These are phyloP conservation scores for Mycena rosella DNA, from an alignment of 768 basidiomycete genomes.

Conservation along the genomic window DNA sequence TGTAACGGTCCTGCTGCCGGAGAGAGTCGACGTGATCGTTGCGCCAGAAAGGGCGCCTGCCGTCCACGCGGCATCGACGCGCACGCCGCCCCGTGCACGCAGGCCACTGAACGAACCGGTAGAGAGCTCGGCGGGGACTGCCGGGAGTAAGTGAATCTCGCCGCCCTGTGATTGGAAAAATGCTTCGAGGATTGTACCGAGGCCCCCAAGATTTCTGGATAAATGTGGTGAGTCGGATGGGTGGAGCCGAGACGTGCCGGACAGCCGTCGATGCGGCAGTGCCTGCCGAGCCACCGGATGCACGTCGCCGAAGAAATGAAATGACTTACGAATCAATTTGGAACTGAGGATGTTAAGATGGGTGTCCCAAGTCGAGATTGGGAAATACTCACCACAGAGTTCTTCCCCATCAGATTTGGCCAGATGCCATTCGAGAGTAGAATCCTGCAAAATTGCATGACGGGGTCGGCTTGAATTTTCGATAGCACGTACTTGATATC, in stretches of 20 bases:
- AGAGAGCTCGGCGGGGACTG: constrained; percentile 24
- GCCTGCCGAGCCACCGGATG: too few species aligned
- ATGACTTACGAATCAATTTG: constrained; percentile 26
- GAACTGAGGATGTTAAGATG: constrained; percentile 6
- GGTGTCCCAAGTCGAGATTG: too few species aligned
- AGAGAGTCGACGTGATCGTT: constrained; percentile 5
- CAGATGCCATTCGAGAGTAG: constrained; percentile 23
- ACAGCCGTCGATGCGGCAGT: too few species aligned
- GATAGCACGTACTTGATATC: constrained; percentile 29
- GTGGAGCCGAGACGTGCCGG: too few species aligned
- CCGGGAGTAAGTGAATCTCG: constrained; percentile 34
- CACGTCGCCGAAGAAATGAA: too few species aligned
- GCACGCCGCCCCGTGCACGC: constrained; percentile 28
- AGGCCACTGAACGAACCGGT: constrained; percentile 30
- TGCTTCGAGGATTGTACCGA: constrained; percentile 28
- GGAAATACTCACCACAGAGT: constrained; percentile 3
- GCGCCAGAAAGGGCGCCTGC: constrained; percentile 22
- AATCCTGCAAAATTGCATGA: too few species aligned
- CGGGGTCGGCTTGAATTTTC: too few species aligned
- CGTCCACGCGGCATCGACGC: constrained; percentile 27
- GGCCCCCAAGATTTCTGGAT: constrained; percentile 20
- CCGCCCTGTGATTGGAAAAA: constrained; percentile 35
- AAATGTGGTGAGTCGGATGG: neutral
- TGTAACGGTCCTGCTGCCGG: neutral
- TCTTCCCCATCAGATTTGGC: constrained; percentile 27